Base-by-base conservation (phyloP, 768 basidiomycete genomes). In the Serendipita sp. region DNA sequence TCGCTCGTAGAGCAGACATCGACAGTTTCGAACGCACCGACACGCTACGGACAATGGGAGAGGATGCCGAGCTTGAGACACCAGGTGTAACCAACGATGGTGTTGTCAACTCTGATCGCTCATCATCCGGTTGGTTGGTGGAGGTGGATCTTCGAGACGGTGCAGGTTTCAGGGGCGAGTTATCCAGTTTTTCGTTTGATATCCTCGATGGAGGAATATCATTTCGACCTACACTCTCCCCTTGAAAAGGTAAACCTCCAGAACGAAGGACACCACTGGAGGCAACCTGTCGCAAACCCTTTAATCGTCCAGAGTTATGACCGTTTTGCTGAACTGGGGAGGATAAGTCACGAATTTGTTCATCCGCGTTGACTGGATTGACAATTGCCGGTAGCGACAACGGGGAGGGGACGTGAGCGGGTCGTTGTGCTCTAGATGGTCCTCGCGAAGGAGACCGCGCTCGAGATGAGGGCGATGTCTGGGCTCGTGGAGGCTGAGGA, bases 1-100 rank as follows among this genome's bases (percentile, higher is more conserved):
- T 77, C n/a, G 81, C 74, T 13, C 84, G 79, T 3, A 89, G 76
- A 58, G 81, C 83, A 1, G 86, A 85, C 3, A 89, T 75, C 35
- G 86, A 88, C 5, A 90, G 75, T 69, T 88, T 89, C 0, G 80
- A 77, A 3, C 80, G 79, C 10, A 88, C 73, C 0, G 74, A 68
- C 10, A 60, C 44, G n/a, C 71, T 75, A 11, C 76, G 73, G 7
- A 51, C 46, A 32, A 74, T 67, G 0, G 74, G 58, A 16, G 68
- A 67, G 35, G 67, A 47, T 16, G 60, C 46, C 34, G 64, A 78
- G 1, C 70, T 65, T 32, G 76, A 76, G 2, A 80, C 78, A 58
- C 37, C 35, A 54, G 64, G 37, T 13, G 10, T 24, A 1, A 79
- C 68, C 1, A 77, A 74, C 1, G 76, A 73, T 0, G 80, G 78